Evolutionary conservation across 805 yeast species (phyloP).

Genomic region (Saccharomyces paradoxus): DNA sequence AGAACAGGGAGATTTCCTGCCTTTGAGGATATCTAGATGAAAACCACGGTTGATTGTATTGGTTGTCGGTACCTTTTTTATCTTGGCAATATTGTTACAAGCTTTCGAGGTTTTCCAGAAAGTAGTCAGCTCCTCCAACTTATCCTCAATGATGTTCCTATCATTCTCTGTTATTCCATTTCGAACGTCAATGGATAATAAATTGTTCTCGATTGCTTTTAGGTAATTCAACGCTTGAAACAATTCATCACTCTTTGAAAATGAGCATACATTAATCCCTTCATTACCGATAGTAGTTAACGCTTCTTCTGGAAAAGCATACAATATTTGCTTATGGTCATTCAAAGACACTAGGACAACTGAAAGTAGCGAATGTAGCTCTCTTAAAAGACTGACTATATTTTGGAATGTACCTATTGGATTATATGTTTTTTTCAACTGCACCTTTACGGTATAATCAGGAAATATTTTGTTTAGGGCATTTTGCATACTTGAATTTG

Average conservation of each 20-base stretch:
- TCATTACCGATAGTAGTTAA: neutral
- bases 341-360: neutral
- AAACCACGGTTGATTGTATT: neutral
- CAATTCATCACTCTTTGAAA: neutral
- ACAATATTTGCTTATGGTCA: neutral
- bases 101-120: neutral
- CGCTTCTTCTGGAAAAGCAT: neutral
- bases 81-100: neutral
- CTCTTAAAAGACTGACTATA: neutral
- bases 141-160: neutral
- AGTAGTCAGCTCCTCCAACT: neutral
- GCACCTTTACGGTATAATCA: neutral
- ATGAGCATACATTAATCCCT: neutral
- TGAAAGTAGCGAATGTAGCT: neutral
- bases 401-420: neutral
- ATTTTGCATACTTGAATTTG: neutral
- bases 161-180: neutral
- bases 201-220: neutral
- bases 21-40: neutral
- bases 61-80: neutral
- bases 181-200: neutral
- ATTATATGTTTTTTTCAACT: neutral
- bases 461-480: constrained; percentile 1
- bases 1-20: neutral
- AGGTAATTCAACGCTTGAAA: neutral